A percentile compares a stretch with the other conserved stretches of the same genome.
These are phyloP conservation scores for Cephaloascus fragrans DNA, from an alignment of 805 yeast species.

Conservation along the genomic window DNA sequence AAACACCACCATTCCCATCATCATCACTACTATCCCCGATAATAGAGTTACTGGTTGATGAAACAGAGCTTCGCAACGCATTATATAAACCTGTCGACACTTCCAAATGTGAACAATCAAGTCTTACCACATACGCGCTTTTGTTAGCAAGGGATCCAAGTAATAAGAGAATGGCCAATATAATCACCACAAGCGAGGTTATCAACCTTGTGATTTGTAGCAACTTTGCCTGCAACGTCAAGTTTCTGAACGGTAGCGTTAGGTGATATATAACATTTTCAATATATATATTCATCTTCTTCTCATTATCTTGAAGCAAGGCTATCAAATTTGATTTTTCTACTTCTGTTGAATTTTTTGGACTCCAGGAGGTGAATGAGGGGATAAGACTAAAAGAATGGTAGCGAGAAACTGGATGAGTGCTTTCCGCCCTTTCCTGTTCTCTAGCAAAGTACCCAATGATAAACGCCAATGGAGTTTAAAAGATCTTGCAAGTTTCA, in stretches of 20 bases:
- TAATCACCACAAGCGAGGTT: not conserved
- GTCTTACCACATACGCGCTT: constrained; percentile 18
- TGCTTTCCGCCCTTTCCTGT: too few species aligned
- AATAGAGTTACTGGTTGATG: constrained; percentile 10
- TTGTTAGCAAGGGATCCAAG: not conserved
- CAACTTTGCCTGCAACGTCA: not conserved
- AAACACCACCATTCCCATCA: constrained; percentile 6
- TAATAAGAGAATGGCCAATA: not conserved
- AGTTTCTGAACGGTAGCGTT: not conserved
- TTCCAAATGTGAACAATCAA: constrained; percentile 43
- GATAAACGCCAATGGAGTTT: too few species aligned
- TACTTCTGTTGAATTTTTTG: too few species aligned
- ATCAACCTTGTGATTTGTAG: not conserved
- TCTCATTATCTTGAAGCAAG: not conserved
- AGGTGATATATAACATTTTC: not conserved
- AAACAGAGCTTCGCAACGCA: constrained; percentile 24
- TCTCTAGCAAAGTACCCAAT: too few species aligned
- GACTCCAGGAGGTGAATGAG: too few species aligned
- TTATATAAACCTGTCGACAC: constrained; percentile 44
- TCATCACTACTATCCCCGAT: constrained; percentile 10
- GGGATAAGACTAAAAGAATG: not conserved
- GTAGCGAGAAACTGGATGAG: too few species aligned
- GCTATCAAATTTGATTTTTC: not conserved
- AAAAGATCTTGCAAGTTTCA: too few species aligned
- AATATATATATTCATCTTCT: not conserved